Percentiles rank a stretch among this genome's conserved stretches.
Conservation (phyloP, 495 filamentous ascomycete genomes). For the Neurospora sp. region DNA sequence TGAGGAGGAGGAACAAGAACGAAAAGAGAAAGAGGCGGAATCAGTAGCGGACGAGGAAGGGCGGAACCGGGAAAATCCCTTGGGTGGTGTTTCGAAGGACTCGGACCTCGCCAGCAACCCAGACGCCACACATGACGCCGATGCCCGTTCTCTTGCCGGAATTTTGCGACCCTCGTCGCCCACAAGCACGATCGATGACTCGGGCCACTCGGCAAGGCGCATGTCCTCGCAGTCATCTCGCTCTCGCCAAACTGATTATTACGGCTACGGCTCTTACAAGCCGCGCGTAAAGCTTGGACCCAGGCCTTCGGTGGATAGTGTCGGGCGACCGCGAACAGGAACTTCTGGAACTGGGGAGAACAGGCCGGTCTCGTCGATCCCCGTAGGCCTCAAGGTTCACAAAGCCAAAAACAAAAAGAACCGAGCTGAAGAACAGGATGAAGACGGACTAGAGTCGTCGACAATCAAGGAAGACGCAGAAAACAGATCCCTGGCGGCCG, state of each 20-base stretch:
- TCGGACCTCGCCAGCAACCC: constrained; percentile 26
- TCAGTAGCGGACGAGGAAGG: constrained; percentile 35
- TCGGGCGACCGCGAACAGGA: constrained; percentile 50
- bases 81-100: constrained; percentile 18
- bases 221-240: constrained; percentile 58
- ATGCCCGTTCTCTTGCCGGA: constrained; percentile 32
- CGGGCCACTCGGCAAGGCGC: constrained; percentile 20
- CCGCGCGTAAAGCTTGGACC: constrained; percentile 78
- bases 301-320: constrained; percentile 62
- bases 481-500: constrained; percentile 1
- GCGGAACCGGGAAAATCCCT: background rate
- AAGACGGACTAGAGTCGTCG: constrained; percentile 14
- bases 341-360: constrained; percentile 40
- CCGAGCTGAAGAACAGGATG: constrained; percentile 23
- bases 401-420: constrained; percentile 31
- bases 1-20: constrained; percentile 64
- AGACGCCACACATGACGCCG: constrained; percentile 31
- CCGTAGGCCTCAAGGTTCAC: constrained; percentile 41
- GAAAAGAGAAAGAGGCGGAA: constrained; percentile 38
- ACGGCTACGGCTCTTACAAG: constrained; percentile 47
- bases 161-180: constrained; percentile 27
- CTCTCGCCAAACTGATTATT: constrained; percentile 41
- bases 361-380: constrained; percentile 63
- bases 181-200: constrained; percentile 26
- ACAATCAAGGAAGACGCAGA: constrained; percentile 19